phyloP scores from a whole-genome alignment of 352 stramenopile species.

The Peronospora destructor region DNA sequence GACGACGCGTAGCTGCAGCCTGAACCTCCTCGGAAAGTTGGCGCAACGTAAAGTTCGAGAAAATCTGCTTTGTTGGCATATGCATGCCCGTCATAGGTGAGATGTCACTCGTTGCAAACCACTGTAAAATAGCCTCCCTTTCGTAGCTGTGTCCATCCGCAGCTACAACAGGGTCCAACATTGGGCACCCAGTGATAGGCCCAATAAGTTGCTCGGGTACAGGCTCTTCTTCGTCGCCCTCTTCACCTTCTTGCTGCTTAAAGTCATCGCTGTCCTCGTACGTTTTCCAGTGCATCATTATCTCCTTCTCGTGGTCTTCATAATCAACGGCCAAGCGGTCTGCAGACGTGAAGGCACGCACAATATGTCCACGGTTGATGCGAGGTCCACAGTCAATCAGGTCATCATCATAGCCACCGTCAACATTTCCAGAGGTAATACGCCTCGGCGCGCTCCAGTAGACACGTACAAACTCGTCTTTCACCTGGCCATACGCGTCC shows the following conservation, averaged over 20 bases:
- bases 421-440: constrained; percentile 8
- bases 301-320: constrained; percentile 29
- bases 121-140: constrained; percentile 88
- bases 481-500: constrained; percentile 39
- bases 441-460: constrained; percentile 32
- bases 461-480: constrained; percentile 47
- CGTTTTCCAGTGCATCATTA: constrained; percentile 30
- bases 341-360: constrained; percentile 39
- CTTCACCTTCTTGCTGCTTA: constrained; percentile 9
- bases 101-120: constrained; percentile 84
- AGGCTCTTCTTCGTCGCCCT: constrained; percentile 18
- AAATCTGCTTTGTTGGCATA: constrained; percentile 68
- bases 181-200: constrained; percentile 92
- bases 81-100: constrained; percentile 73
- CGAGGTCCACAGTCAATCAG: constrained; percentile 38
- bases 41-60: constrained; percentile 67
- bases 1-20: constrained; percentile 20
- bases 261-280: constrained; percentile 27
- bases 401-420: constrained; percentile 35
- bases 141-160: constrained; percentile 98
- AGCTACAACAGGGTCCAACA: constrained; percentile 94
- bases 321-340: constrained; percentile 26
- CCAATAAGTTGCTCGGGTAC: constrained; percentile 73
- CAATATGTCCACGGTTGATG: constrained; percentile 43
- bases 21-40: constrained; percentile 61